phyloP scores from a whole-genome alignment of 805 yeast genomes.

The Saccharomycopsis sp. region DNA sequence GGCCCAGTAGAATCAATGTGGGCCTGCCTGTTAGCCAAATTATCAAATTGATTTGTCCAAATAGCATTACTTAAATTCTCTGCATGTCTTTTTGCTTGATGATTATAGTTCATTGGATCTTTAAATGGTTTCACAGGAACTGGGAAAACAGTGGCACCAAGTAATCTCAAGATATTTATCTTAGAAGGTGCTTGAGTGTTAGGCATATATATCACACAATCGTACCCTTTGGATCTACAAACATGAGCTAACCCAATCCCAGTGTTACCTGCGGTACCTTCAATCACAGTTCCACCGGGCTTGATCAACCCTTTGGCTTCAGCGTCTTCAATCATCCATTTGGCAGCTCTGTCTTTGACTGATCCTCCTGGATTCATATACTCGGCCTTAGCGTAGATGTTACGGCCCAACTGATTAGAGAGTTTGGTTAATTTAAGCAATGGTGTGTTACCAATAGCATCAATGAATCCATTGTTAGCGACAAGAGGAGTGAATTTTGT shows the following conservation, averaged over 20 bases:
- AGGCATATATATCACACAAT: constrained; percentile 85
- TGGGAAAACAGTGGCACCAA: constrained; percentile 84
- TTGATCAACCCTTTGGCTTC: constrained; percentile 55
- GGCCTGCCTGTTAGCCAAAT: constrained; percentile 79
- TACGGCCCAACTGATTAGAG: constrained; percentile 55
- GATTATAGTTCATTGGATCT: constrained; percentile 81
- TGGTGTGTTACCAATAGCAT: constrained; percentile 93
- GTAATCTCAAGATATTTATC: constrained; percentile 60
- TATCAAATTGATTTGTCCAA: constrained; percentile 92
- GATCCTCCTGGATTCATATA: constrained; percentile 93
- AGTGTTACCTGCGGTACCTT: constrained; percentile 95
- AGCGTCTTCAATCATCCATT: constrained; percentile 70
- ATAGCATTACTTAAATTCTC: constrained; percentile 69
- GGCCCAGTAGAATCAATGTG: constrained; percentile 91
- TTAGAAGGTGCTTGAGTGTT: constrained; percentile 79
- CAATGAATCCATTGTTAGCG: constrained; percentile 61
- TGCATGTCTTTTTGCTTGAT: constrained; percentile 81
- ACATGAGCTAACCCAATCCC: constrained; percentile 85
- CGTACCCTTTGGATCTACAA: constrained; percentile 77
- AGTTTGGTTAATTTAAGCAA: constrained; percentile 54
- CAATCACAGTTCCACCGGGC: constrained; percentile 83
- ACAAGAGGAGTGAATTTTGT: constrained; percentile 57
- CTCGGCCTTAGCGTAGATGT: constrained; percentile 86
- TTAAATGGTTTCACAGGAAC: constrained; percentile 83
- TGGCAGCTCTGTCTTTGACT: constrained; percentile 86